Percentiles rank a stretch among this genome's conserved stretches.
phyloP scores from a whole-genome alignment of 768 basidiomycete genomes.

The Agaricus blazei region DNA sequence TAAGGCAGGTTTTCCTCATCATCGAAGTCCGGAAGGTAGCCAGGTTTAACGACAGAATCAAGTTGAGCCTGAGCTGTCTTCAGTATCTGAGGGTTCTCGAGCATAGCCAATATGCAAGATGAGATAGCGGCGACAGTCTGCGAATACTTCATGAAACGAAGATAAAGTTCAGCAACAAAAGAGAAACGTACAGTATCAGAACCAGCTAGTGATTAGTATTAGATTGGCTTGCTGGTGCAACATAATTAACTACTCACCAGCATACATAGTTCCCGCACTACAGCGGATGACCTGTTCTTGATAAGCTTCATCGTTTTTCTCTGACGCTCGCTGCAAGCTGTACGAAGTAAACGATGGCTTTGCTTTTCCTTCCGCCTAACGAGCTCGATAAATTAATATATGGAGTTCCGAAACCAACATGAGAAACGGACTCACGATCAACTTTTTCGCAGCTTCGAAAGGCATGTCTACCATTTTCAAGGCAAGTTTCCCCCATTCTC shows the following conservation, averaged over 20 bases:
- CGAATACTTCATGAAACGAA: too few species aligned
- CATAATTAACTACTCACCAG: slow-evolving; percentile 8
- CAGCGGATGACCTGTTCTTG: slow-evolving; percentile 19
- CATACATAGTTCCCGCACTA: slow-evolving; percentile 19
- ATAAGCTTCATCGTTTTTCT: slow-evolving; percentile 4
- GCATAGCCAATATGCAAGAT: slow-evolving; percentile 6
- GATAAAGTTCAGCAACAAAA: neutral
- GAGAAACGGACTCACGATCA: slow-evolving; percentile 22
- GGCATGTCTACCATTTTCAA: slow-evolving; percentile 29
- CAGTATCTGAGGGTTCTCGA: slow-evolving; percentile 17
- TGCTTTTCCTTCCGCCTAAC: slow-evolving; percentile 13
- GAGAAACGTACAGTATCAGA: slow-evolving; percentile 15
- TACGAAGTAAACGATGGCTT: slow-evolving; percentile 15
- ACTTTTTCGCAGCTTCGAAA: slow-evolving; percentile 24
- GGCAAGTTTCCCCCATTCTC: slow-evolving; percentile 29
- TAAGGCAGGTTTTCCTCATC: slow-evolving; percentile 24
- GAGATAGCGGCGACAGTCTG: slow-evolving; percentile 4
- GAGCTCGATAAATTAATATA: neutral
- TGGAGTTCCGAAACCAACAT: neutral
- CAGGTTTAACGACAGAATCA: slow-evolving; percentile 24
- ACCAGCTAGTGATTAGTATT: slow-evolving; percentile 11
- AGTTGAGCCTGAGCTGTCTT: slow-evolving; percentile 29
- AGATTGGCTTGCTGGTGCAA: neutral
- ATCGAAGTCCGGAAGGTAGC: slow-evolving; percentile 26
- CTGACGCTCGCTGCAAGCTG: slow-evolving; percentile 12